Conservation (phyloP, 2,329 filamentous ascomycete species). For the Cercospora sesami region DNA sequence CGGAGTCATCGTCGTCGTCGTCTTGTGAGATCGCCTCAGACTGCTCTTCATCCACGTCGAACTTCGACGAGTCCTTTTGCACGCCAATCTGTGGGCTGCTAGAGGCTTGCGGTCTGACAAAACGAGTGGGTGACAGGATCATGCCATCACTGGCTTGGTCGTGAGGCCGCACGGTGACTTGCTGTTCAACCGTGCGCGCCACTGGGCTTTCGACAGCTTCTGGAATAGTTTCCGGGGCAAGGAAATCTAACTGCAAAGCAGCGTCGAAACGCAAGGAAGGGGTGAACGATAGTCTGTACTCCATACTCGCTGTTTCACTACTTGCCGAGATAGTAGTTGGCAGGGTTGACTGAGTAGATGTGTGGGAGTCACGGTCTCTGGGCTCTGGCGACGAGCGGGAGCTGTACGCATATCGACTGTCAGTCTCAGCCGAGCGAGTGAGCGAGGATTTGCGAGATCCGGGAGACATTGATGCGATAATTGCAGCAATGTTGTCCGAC, state of each 20-base stretch:
- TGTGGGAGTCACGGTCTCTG: constrained; percentile 4
- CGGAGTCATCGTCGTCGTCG: background rate
- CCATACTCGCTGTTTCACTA: constrained; percentile 21
- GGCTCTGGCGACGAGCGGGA: constrained; percentile 27
- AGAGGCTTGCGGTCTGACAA: background rate
- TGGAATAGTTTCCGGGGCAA: constrained; percentile 18
- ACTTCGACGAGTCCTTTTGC: background rate
- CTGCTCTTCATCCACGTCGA: background rate
- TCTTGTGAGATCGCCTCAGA: background rate
- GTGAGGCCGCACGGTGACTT: background rate
- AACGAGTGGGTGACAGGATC: background rate
- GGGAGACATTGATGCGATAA: constrained; percentile 25
- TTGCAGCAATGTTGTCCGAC: constrained; percentile 24
- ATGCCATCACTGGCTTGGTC: background rate
- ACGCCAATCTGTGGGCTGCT: background rate
- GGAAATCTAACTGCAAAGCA: constrained; percentile 14
- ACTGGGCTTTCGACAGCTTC: constrained; percentile 21
- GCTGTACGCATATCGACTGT: constrained; percentile 16
- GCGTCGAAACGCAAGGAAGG: constrained; percentile 13
- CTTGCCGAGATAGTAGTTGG: constrained; percentile 19
- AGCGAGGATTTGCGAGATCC: constrained; percentile 16
- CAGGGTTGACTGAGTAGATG: constrained; percentile 19
- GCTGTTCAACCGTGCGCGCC: background rate
- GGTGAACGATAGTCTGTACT: constrained; percentile 11
- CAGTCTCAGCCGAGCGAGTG: constrained; percentile 15